phyloP scores from a whole-genome alignment of 257 asterid species.

The Forsythia suspensa region DNA sequence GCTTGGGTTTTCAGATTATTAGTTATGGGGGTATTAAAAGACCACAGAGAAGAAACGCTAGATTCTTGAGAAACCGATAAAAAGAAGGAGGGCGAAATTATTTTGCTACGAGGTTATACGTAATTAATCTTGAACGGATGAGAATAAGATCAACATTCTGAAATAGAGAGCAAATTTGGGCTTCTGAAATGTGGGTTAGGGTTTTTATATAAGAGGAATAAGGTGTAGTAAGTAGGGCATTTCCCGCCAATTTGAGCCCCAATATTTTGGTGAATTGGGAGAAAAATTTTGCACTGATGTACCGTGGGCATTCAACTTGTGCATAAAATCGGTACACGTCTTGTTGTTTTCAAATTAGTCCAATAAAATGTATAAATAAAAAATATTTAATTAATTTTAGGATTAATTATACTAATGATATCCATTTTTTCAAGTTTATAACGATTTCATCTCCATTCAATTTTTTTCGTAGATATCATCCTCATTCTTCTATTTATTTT shows the following conservation, averaged over 20 bases:
- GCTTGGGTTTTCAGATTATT: neutral
- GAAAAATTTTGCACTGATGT: neutral
- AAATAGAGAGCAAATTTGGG: constrained; percentile 1
- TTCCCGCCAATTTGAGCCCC: constrained; percentile 38
- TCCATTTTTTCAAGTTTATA: too few relatives aligned
- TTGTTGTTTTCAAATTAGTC: too few relatives aligned
- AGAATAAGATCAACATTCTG: neutral
- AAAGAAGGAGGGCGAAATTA: neutral
- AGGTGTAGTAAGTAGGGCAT: neutral
- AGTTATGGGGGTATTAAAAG: neutral
- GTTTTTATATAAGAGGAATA: constrained; percentile 4
- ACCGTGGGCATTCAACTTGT: too few relatives aligned
- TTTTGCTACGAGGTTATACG: neutral
- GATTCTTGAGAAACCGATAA: neutral
- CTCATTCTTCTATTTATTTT: too few relatives aligned
- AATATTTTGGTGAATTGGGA: neutral
- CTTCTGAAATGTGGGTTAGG: constrained; percentile 14
- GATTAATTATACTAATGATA: too few relatives aligned
- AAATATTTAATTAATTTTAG: too few relatives aligned
- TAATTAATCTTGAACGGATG: neutral
- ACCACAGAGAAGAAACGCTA: constrained; percentile 2
- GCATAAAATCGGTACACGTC: too few relatives aligned
- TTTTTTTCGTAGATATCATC: too few relatives aligned
- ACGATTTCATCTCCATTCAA: too few relatives aligned
- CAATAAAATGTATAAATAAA: too few relatives aligned